Evolutionary conservation across 164 flowering plant species (phyloP).

Genomic region (Berberis thunbergii): DNA sequence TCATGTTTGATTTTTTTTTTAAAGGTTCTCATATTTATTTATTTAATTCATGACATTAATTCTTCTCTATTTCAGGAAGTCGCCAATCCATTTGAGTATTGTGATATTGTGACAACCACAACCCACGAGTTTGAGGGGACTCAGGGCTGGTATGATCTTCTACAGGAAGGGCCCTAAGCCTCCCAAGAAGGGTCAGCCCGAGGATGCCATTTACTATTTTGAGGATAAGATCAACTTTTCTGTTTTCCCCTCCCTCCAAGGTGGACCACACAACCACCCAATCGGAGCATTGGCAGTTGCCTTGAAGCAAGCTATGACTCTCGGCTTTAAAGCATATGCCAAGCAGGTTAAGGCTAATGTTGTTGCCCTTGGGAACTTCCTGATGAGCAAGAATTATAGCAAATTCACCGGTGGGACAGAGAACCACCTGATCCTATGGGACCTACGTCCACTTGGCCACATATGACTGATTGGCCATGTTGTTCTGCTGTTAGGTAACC

Average conservation of each 20-base stretch:
- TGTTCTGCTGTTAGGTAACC: conserved; percentile 48
- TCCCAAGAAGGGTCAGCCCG: conserved; percentile 98
- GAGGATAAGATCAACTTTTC: conserved; percentile 96
- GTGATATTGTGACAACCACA: conserved; percentile 96
- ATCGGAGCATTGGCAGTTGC: conserved; percentile 98
- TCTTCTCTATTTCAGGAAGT: conserved; percentile 61
- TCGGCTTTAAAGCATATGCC: conserved; percentile 96
- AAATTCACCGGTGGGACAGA: conserved; percentile 97
- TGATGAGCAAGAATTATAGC: conserved; percentile 89
- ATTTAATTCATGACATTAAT: background rate
- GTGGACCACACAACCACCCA: conserved; percentile 99
- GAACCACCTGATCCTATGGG: conserved; percentile 99
- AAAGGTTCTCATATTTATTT: background rate
- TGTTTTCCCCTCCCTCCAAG: conserved; percentile 98
- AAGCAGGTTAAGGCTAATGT: conserved; percentile 98
- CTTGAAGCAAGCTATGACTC: conserved; percentile 69
- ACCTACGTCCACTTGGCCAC: conserved; percentile 90
- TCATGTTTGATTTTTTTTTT: background rate
- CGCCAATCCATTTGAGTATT: conserved; percentile 85
- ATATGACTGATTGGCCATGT: background rate
- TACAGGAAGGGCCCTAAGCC: conserved; percentile 98
- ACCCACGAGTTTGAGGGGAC: conserved; percentile 98
- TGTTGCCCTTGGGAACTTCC: conserved; percentile 84
- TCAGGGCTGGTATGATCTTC: conserved; percentile 99
- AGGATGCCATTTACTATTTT: conserved; percentile 83